These are phyloP conservation scores for Saccharomycopsis olivae DNA, from an alignment of 805 yeast species.

Conservation along the genomic window DNA sequence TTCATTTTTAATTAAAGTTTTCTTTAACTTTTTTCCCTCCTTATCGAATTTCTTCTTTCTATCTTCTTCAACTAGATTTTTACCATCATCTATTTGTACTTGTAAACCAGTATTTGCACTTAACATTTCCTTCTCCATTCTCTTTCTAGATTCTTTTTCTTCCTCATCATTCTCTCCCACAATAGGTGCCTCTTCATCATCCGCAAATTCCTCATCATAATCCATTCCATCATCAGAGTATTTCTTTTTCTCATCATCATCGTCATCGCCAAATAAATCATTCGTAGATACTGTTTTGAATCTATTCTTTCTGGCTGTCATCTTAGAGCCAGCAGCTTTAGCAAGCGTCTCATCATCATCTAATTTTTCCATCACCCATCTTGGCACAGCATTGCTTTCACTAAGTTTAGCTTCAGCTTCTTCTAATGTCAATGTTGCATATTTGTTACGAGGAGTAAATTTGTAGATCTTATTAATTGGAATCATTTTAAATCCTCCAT, in stretches of 20 bases:
- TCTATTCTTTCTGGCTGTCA: conserved; percentile 22
- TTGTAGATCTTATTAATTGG: conserved; percentile 93
- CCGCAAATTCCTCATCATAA: conserved; percentile 94
- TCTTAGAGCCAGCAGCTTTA: conserved; percentile 32
- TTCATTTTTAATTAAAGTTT: conserved; percentile 66
- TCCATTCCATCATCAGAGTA: conserved; percentile 86
- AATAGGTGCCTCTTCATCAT: conserved; percentile 97
- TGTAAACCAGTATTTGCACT: conserved; percentile 57
- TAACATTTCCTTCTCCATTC: conserved; percentile 76
- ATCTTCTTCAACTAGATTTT: conserved; percentile 60
- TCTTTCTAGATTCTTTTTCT: conserved; percentile 75
- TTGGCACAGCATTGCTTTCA: conserved; percentile 61
- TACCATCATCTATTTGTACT: conserved; percentile 48
- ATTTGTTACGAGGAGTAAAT: conserved; percentile 87
- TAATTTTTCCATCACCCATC: conserved; percentile 93
- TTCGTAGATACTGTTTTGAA: conserved; percentile 39
- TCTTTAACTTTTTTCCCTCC: conserved; percentile 79
- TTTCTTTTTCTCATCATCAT: conserved; percentile 33
- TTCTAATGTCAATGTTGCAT: conserved; percentile 86
- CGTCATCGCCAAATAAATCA: conserved; percentile 22
- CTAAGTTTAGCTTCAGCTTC: conserved; percentile 96
- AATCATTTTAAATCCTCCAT: conserved; percentile 76
- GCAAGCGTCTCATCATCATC: conserved; percentile 30
- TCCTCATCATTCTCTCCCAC: conserved; percentile 62
- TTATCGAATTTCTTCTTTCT: conserved; percentile 74